Conservation (phyloP, 176 grass and related monocot genomes). For the Phoenix dactylifera region DNA sequence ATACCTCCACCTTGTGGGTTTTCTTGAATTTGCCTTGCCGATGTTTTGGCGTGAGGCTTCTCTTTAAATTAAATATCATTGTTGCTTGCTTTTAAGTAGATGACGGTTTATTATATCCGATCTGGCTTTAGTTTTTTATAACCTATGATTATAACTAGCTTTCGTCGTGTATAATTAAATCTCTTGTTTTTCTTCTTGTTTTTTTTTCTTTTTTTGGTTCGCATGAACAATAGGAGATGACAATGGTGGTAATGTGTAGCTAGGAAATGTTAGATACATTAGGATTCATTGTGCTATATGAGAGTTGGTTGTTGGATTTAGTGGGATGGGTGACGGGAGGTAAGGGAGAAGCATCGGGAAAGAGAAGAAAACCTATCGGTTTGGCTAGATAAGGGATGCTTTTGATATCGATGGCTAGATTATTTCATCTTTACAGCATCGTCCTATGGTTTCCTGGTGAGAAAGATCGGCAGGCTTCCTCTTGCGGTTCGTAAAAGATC, state of each 20-base stretch:
- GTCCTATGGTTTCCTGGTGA: constrained; percentile 21
- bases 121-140: too few relatives aligned
- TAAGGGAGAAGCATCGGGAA: background rate
- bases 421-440: constrained; percentile 54
- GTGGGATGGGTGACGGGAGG: background rate
- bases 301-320: constrained; percentile 1
- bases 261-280: too few relatives aligned
- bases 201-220: background rate
- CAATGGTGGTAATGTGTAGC: too few relatives aligned
- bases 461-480: constrained; percentile 38
- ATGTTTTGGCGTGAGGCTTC: background rate
- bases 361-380: constrained; percentile 7
- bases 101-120: background rate
- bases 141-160: too few relatives aligned
- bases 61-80: too few relatives aligned
- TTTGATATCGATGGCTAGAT: constrained; percentile 24
- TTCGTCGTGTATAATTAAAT: too few relatives aligned
- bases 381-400: constrained; percentile 12
- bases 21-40: background rate
- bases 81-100: background rate
- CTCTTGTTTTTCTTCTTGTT: background rate
- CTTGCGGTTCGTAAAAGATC: constrained; percentile 41
- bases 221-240: too few relatives aligned
- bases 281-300: background rate
- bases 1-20: constrained; percentile 46